phyloP scores from a whole-genome alignment of 139 green algal species.

The Chlamydomonas sphaeroides region DNA sequence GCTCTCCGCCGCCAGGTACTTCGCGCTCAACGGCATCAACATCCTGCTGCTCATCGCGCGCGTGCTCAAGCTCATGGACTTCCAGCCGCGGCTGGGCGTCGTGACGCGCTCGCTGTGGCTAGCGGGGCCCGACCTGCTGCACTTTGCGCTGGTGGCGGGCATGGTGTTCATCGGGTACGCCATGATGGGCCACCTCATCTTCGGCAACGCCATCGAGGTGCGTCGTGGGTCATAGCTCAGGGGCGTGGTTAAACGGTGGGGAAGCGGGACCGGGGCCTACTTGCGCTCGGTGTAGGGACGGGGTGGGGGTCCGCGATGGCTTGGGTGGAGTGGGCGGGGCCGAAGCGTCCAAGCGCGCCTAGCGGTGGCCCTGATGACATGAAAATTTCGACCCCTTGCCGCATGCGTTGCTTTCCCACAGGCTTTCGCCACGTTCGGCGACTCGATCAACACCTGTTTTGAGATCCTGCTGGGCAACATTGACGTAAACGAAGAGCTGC shows the following conservation, averaged over 20 bases:
- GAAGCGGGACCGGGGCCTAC: too few species aligned
- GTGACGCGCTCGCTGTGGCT: conserved; percentile 83
- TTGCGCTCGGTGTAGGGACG: too few species aligned
- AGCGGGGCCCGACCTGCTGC: conserved; percentile 79
- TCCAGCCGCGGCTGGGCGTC: conserved; percentile 87
- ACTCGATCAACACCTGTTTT: conserved; percentile 85
- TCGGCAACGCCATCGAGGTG: conserved; percentile 73
- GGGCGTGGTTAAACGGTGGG: too few species aligned
- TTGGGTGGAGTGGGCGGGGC: too few species aligned
- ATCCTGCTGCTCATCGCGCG: conserved; percentile 86
- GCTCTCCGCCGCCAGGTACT: conserved; percentile 61
- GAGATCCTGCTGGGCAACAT: conserved; percentile 88
- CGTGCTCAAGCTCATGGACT: conserved; percentile 90
- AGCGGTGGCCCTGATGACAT: too few species aligned
- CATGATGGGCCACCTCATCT: conserved; percentile 89
- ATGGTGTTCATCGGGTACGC: conserved; percentile 89
- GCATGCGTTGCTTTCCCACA: neutral
- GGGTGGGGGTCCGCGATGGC: too few species aligned
- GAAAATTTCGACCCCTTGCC: too few species aligned
- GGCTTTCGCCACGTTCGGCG: conserved; percentile 72
- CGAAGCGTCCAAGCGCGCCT: too few species aligned
- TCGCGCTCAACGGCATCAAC: conserved; percentile 83
- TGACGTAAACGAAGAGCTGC: conserved; percentile 72
- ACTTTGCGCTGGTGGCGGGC: conserved; percentile 84
- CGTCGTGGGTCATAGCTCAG: too few species aligned